phyloP scores from a whole-genome alignment of 352 stramenopile species.

The Phytophthora gonapodyides region DNA sequence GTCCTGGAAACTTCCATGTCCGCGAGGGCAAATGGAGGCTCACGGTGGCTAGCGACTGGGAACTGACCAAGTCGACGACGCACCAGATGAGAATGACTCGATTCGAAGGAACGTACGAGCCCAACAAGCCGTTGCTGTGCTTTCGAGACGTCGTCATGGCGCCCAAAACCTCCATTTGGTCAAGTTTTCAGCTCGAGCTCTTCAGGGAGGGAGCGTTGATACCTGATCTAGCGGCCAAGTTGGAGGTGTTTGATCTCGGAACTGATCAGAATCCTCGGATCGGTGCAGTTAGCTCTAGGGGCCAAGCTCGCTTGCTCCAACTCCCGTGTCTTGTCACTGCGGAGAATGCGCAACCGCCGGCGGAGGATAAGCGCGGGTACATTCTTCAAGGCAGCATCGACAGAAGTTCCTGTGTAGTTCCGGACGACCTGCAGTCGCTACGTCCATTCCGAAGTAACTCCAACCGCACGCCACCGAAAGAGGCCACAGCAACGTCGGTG shows the following conservation, averaged over 20 bases:
- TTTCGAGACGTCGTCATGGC: conserved; percentile 66
- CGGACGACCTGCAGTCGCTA: conserved; percentile 49
- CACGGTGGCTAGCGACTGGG: conserved; percentile 54
- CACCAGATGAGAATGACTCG: conserved; percentile 46
- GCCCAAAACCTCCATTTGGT: conserved; percentile 48
- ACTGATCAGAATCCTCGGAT: conserved; percentile 32
- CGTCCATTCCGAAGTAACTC: conserved; percentile 53
- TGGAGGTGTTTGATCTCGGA: conserved; percentile 59
- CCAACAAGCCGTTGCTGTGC: conserved; percentile 68
- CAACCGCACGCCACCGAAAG: conserved; percentile 4
- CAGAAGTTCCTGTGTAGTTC: conserved; percentile 49
- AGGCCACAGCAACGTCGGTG: neutral
- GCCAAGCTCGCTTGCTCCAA: conserved; percentile 54
- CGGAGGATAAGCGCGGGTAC: conserved; percentile 43
- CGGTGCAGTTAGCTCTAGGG: conserved; percentile 29
- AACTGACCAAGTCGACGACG: conserved; percentile 43
- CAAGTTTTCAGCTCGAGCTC: conserved; percentile 56
- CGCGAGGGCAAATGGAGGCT: conserved; percentile 63
- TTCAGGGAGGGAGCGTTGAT: conserved; percentile 30
- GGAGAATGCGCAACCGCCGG: conserved; percentile 8
- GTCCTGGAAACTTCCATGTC: conserved; percentile 31
- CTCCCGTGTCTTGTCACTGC: conserved; percentile 43
- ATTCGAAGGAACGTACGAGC: conserved; percentile 59
- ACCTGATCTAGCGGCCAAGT: conserved; percentile 47
- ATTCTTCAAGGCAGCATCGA: conserved; percentile 77